These are phyloP conservation scores for Noccaea bulbosa DNA, from an alignment of 345 rosid genomes.

Conservation along the genomic window DNA sequence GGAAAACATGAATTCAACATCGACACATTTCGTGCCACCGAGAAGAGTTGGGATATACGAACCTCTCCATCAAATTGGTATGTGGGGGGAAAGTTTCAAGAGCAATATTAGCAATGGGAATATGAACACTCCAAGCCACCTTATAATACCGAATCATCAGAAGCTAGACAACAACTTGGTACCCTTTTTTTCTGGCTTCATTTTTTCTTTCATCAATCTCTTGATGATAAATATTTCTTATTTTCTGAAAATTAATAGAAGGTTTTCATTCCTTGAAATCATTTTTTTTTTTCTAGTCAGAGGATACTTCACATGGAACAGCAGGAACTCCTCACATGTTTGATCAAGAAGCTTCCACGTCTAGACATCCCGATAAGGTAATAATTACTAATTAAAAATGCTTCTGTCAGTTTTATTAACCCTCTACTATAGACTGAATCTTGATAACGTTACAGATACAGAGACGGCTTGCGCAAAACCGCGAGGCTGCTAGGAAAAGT, in stretches of 20 bases:
- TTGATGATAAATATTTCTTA: constrained; percentile 1
- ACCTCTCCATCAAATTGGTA: constrained; percentile 71
- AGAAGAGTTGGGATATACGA: constrained; percentile 79
- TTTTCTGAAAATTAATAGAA: not conserved
- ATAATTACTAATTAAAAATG: not conserved
- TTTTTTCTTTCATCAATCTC: not conserved
- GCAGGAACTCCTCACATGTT: constrained; percentile 61
- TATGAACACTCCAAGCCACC: constrained; percentile 53
- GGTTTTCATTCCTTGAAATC: constrained; percentile 22
- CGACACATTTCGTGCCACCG: constrained; percentile 76
- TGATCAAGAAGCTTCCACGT: constrained; percentile 73
- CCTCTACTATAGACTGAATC: not conserved
- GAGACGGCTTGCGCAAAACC: constrained; percentile 95
- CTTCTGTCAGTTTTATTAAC: not conserved
- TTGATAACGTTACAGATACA: constrained; percentile 57
- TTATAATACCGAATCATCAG: constrained; percentile 54
- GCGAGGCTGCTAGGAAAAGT: constrained; percentile 98
- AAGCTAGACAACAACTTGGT: constrained; percentile 79
- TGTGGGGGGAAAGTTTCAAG: constrained; percentile 84
- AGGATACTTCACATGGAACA: constrained; percentile 79
- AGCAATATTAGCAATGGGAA: constrained; percentile 47
- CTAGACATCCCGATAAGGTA: constrained; percentile 76
- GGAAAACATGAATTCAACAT: constrained; percentile 67
- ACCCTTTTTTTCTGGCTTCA: not conserved
- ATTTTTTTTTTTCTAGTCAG: constrained; percentile 59